Conservation (phyloP, 805 yeast genomes). For the Pichia gijzeniarum region DNA sequence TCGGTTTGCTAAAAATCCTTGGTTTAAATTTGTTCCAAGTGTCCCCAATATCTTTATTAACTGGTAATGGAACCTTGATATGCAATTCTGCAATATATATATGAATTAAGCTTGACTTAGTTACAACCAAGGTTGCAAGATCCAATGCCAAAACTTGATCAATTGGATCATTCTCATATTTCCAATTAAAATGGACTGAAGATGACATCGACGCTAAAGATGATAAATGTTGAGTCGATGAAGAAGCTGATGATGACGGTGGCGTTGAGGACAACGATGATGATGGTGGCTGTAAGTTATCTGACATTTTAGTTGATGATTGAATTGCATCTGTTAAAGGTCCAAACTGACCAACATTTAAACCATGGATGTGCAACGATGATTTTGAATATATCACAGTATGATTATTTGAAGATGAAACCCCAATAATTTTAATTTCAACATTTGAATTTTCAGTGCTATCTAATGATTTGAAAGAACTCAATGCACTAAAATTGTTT, state of each 20-base stretch:
- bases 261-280: background rate
- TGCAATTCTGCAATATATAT: constrained; percentile 54
- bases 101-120: constrained; percentile 53
- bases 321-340: constrained; percentile 15
- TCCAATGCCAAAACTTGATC: constrained; percentile 60
- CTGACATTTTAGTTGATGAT: constrained; percentile 25
- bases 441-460: background rate
- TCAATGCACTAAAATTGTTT: constrained; percentile 8
- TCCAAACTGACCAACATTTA: constrained; percentile 80
- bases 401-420: constrained; percentile 62
- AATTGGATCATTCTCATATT: constrained; percentile 42
- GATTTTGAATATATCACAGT: constrained; percentile 49
- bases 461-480: background rate
- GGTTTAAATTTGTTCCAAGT: constrained; percentile 52
- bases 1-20: constrained; percentile 37
- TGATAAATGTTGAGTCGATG: too few relatives aligned
- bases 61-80: constrained; percentile 37
- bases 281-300: constrained; percentile 20
- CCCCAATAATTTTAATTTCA: constrained; percentile 41
- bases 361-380: constrained; percentile 63
- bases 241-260: background rate
- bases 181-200: constrained; percentile 32
- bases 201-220: background rate
- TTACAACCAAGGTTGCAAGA: constrained; percentile 58
- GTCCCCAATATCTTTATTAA: constrained; percentile 32